phyloP scores from a whole-genome alignment of 805 yeast genomes.

The Jamesozyma rosinii region DNA sequence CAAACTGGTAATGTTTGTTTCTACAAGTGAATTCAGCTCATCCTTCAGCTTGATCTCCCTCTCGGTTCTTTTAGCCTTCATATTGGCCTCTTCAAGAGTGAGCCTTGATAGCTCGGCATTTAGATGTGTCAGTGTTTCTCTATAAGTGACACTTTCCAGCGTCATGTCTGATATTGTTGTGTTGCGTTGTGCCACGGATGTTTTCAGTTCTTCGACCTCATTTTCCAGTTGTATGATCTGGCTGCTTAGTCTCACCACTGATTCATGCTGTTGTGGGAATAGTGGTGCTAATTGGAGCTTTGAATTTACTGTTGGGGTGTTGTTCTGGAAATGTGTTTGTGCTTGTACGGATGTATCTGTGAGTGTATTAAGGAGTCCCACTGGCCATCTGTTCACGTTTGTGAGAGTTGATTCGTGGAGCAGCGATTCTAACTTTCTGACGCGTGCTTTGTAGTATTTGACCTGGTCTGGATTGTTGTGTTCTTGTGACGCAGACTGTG shows the following conservation, averaged over 20 bases:
- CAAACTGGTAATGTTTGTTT: background rate
- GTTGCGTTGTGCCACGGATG: background rate
- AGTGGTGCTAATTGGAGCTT: background rate
- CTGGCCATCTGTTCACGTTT: constrained; percentile 40
- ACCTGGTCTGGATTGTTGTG: constrained; percentile 1
- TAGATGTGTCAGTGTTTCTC: constrained; percentile 21
- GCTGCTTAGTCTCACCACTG: background rate
- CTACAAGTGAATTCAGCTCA: background rate
- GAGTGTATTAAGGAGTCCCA: constrained; percentile 31
- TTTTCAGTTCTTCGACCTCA: background rate
- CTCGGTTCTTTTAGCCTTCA: background rate
- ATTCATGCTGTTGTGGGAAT: background rate
- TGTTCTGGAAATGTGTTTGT: background rate
- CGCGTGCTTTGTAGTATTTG: constrained; percentile 48
- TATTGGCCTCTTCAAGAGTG: constrained; percentile 12
- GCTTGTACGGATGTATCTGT: too few relatives aligned
- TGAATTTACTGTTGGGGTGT: background rate
- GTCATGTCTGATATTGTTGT: constrained; percentile 14
- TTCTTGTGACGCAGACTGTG: background rate
- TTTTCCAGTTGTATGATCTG: background rate
- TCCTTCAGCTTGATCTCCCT: background rate
- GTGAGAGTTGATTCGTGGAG: constrained; percentile 64
- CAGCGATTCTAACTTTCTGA: constrained; percentile 66
- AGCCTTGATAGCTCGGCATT: constrained; percentile 24
- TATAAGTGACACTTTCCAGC: constrained; percentile 24